Base-by-base conservation (phyloP, 2,329 filamentous ascomycete species). In the Cryphonectria parasitica region DNA sequence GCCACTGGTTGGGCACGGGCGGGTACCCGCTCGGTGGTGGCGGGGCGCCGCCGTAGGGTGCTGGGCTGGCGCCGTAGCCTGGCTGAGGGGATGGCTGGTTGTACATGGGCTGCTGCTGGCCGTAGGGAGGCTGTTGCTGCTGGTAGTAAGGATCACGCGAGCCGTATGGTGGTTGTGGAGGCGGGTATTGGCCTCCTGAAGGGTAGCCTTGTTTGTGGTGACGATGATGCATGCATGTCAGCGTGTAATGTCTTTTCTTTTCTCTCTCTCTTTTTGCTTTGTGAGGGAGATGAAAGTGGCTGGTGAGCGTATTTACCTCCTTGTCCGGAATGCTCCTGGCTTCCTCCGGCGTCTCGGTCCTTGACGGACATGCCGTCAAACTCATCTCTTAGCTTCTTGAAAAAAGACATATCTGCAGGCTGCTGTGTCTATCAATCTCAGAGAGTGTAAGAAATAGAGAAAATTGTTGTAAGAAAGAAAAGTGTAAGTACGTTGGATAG, bases 1-100 rank as follows among this genome's bases (percentile, higher is more conserved):
- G 77, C 88, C 88, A 90, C 74, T 87, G 87, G 63, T 82, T 74
- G 34, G 87, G 81, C 66, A 88, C 79, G 45, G 83, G 79, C 60
- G 87, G 82, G 2, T 77, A 71, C 49, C 65, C 74, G 77, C 10
- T 64, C n/a, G 61, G 61, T 3, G 61, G 61, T 19, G 61, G 75
- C 13, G 71, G 71, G 15, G 71, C 71, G 45, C 71, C 74, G 28
- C 67, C 64, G 31, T 69, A 71, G 41, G 69, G 68, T 19, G 60
- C 64, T 34, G 70, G 70, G 31, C 45, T 34, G 64, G 13, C 52
- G 31, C 52, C 58, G 65, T 52, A 52, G 28, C 43, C 58, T 10
- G 56, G 62, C 15, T 45, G 62, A 8, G 41, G 62, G 2, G 65
- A 45, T 6, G 74, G 70, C 45, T 49, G 45, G 52, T 28, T 56